Percentiles rank a stretch among this genome's conserved stretches.
Evolutionary conservation across 2,329 filamentous ascomycete species (phyloP).

Genomic region (Zelopaecilomyces penicillatus): DNA sequence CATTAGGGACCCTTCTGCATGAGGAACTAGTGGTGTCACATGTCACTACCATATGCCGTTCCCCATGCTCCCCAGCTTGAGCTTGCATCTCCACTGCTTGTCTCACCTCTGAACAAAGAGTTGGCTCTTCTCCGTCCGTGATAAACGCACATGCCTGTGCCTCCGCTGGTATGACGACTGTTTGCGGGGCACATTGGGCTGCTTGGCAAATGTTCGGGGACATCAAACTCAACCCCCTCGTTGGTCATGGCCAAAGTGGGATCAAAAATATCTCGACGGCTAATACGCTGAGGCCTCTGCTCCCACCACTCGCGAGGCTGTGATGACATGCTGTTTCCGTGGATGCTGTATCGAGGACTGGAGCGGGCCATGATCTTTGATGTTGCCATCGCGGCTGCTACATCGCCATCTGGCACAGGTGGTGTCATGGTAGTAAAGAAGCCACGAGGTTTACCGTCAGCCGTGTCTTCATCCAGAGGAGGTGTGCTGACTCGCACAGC

Average conservation of each 20-base stretch:
- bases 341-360: slow-evolving; percentile 12
- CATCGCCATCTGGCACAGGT: slow-evolving; percentile 12
- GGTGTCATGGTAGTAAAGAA: slow-evolving; percentile 36
- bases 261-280: slow-evolving; percentile 13
- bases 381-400: not conserved
- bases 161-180: slow-evolving; percentile 33
- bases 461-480: slow-evolving; percentile 31
- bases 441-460: slow-evolving; percentile 28
- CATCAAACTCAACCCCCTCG: slow-evolving; percentile 35
- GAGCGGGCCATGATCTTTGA: slow-evolving; percentile 5
- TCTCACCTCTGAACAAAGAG: slow-evolving; percentile 11
- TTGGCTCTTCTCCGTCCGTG: slow-evolving; percentile 30
- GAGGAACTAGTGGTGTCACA: not conserved
- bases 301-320: slow-evolving; percentile 30
- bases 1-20: too few species aligned
- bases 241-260: slow-evolving; percentile 1
- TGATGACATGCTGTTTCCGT: slow-evolving; percentile 15
- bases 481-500: slow-evolving; percentile 41
- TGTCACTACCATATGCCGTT: not conserved
- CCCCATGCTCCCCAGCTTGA: not conserved
- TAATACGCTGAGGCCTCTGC: slow-evolving; percentile 15
- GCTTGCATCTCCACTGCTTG: slow-evolving; percentile 16
- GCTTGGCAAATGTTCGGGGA: slow-evolving; percentile 42
- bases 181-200: slow-evolving; percentile 46
- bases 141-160: slow-evolving; percentile 42